Conservation (phyloP, 2,329 filamentous ascomycete genomes). For the Colletotrichum phormii region DNA sequence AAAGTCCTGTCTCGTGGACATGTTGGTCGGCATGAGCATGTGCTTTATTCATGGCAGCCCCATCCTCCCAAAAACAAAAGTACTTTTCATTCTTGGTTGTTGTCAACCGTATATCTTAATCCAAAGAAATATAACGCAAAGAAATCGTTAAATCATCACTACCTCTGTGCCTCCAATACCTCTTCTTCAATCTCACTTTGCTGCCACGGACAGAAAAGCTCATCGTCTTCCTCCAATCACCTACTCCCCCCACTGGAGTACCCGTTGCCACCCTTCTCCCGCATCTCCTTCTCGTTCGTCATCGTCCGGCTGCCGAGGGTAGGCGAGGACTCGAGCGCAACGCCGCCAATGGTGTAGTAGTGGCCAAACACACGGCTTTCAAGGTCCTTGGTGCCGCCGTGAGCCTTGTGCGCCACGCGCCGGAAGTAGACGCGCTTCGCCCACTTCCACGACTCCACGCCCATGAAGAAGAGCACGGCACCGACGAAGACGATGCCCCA, state of each 20-base stretch:
- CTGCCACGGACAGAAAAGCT: not conserved
- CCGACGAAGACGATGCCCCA: slow-evolving; percentile 69
- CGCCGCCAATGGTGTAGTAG: slow-evolving; percentile 43
- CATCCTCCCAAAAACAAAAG: not conserved
- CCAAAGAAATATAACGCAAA: slow-evolving; percentile 7
- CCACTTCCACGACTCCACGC: slow-evolving; percentile 70
- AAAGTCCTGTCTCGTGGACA: no score
- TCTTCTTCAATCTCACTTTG: not conserved
- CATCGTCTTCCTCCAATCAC: not conserved
- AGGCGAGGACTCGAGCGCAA: slow-evolving; percentile 33
- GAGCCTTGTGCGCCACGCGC: slow-evolving; percentile 42
- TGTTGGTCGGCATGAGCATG: no score
- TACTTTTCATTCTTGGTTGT: slow-evolving; percentile 19
- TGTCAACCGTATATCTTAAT: slow-evolving; percentile 16
- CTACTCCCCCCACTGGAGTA: slow-evolving; percentile 26
- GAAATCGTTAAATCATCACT: not conserved
- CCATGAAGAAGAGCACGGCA: slow-evolving; percentile 66
- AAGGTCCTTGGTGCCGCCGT: slow-evolving; percentile 40
- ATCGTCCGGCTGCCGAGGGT: slow-evolving; percentile 34
- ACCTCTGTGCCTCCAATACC: not conserved
- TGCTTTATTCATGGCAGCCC: not conserved
- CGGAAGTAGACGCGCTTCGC: slow-evolving; percentile 60
- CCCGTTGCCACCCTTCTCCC: slow-evolving; percentile 32
- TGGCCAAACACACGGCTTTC: slow-evolving; percentile 48
- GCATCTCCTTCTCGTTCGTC: slow-evolving; percentile 37